Percentiles rank a stretch among this genome's conserved stretches.
Evolutionary conservation across 768 basidiomycete genomes (phyloP).

Genomic region (Lactarius akahatsu): DNA sequence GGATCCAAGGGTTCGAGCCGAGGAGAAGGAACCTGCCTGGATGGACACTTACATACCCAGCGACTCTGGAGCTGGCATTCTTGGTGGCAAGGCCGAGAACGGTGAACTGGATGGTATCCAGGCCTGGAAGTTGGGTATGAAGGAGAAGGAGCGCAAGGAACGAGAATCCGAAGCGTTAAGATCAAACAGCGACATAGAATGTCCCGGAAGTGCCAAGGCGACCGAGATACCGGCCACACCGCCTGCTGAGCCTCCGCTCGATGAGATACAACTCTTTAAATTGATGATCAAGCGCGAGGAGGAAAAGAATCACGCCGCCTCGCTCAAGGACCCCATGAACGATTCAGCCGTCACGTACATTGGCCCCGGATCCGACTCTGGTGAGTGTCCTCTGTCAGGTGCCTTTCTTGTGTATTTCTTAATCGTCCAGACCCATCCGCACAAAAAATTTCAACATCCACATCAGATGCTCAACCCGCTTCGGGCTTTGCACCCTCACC

Average conservation of each 20-base stretch:
- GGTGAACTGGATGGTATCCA: slow-evolving; percentile 83
- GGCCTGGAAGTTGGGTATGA: slow-evolving; percentile 83
- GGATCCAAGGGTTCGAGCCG: slow-evolving; percentile 54
- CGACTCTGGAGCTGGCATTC: slow-evolving; percentile 54
- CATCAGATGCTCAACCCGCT: slow-evolving; percentile 8
- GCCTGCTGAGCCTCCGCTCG: slow-evolving; percentile 46
- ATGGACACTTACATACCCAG: slow-evolving; percentile 85
- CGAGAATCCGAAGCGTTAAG: slow-evolving; percentile 36
- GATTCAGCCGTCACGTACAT: slow-evolving; percentile 21
- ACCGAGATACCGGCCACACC: slow-evolving; percentile 23
- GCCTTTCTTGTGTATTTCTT: not conserved
- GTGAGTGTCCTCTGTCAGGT: slow-evolving; percentile 15
- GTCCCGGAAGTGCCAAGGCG: slow-evolving; percentile 30
- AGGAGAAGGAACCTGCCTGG: slow-evolving; percentile 89
- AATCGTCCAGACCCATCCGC: slow-evolving; percentile 5
- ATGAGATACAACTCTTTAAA: slow-evolving; percentile 84
- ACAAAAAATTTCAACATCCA: slow-evolving; percentile 13
- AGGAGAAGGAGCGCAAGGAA: slow-evolving; percentile 67
- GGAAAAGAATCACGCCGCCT: slow-evolving; percentile 43
- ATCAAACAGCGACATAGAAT: slow-evolving; percentile 25
- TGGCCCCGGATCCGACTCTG: slow-evolving; percentile 19
- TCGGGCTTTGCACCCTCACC: slow-evolving; percentile 11
- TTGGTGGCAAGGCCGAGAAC: slow-evolving; percentile 57
- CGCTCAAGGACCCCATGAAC: slow-evolving; percentile 3
- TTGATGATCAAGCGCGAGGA: slow-evolving; percentile 81